Evolutionary conservation across 176 grass and related monocot species (phyloP).

Genomic region (Triticum turgidum): DNA sequence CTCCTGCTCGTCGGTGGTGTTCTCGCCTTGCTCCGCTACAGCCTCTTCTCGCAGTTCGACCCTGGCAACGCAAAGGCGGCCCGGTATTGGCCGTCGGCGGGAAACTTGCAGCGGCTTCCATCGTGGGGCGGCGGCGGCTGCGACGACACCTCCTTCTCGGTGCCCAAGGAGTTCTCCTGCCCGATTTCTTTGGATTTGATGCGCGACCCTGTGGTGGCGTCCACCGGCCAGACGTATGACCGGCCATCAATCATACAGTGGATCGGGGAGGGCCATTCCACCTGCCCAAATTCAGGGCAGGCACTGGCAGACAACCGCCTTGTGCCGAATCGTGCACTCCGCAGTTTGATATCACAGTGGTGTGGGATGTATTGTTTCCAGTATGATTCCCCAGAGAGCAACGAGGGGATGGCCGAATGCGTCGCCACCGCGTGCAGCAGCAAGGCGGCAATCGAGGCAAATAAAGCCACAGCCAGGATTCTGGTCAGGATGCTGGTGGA

Average conservation of each 20-base stretch:
- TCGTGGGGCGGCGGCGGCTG: constrained; percentile 44
- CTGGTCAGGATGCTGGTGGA: constrained; percentile 57
- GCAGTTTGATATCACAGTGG: constrained; percentile 90
- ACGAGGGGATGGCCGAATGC: constrained; percentile 55
- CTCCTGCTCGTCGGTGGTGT: constrained; percentile 58
- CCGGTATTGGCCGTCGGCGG: constrained; percentile 27
- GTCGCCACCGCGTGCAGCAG: constrained; percentile 59
- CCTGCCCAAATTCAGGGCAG: constrained; percentile 87
- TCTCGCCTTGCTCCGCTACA: constrained; percentile 71
- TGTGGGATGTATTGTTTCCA: constrained; percentile 63
- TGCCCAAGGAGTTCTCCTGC: constrained; percentile 95
- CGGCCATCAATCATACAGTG: constrained; percentile 89
- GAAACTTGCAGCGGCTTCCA: constrained; percentile 47
- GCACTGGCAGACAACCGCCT: constrained; percentile 53
- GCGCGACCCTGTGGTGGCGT: constrained; percentile 73
- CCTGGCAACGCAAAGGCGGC: constrained; percentile 24
- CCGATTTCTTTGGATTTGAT: constrained; percentile 94
- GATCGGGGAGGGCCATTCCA: constrained; percentile 90
- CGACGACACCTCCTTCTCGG: constrained; percentile 63
- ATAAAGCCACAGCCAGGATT: constrained; percentile 67
- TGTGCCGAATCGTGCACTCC: constrained; percentile 58
- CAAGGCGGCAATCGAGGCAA: constrained; percentile 63
- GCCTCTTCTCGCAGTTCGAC: constrained; percentile 74
- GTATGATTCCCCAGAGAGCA: constrained; percentile 64
- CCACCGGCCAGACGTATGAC: constrained; percentile 92